Evolutionary conservation across 768 basidiomycete species (phyloP), one percentile per base, ranked within the genome.

Genomic region (Cystofilobasidium capitatum): DNA sequence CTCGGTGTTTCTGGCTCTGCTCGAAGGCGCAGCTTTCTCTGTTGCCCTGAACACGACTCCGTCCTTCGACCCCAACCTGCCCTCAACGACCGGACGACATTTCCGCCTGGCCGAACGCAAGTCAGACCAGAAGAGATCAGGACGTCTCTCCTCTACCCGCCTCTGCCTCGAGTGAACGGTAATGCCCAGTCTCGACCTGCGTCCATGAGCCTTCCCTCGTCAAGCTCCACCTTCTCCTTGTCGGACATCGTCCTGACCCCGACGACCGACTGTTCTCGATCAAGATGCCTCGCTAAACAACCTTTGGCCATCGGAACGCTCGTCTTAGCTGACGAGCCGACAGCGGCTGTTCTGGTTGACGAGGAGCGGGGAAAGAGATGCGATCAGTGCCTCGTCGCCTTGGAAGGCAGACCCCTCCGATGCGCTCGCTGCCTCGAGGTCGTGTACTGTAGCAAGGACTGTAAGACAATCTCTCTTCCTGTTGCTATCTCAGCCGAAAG

Each of bases 361-460:
- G 13, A 33, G 2, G 42, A 47, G n/a, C 59, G 60, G 39, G 59
- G 65, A 26, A 24, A 37, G 3, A 16, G 65, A n/a, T 66, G 65
- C 49, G 65, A 66, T 45, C 55, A 66, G 17, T 66, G 65, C 24
- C 45, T 66, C 2, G 17, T 22, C 1, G 42, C 20, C 12, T 22
- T 66, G 1, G 16, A 20, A 13, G 58, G 49, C 16, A 59, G 44
- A 35, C 57, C 42, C 3, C 40, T 47, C 13, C 45, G 59, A n/a
- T 45, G 65, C n/a, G 35, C 59, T 17, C 39, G 39, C 12, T 66
- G 65, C 47, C 57, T 49, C 13, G 58, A 66, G 65, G 65, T 59
- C 36, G 58, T 47, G 14, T 66, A 66, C 26, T 66, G 65, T 33
- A 26, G 49, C 22, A 26, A 40, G 20, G 24, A 12, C 2, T 66